Percentiles rank a stretch among this genome's conserved stretches.
phyloP scores from a whole-genome alignment of 306 rosid genomes.

The Dalbergia oliveri region DNA sequence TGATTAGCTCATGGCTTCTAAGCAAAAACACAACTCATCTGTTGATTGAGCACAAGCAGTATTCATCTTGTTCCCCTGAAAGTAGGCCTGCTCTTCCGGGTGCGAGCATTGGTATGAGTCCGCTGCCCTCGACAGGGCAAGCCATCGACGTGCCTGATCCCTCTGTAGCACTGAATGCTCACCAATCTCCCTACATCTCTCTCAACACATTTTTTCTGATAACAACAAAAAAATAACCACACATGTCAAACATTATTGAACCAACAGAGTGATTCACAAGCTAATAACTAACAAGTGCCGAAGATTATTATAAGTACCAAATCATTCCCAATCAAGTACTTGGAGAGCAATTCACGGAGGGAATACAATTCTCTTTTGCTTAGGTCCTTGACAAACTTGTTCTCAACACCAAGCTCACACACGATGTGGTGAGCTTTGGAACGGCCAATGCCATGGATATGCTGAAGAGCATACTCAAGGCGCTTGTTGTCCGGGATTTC shows the following conservation, averaged over 20 bases:
- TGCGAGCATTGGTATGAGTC: slow-evolving; percentile 71
- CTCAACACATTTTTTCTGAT: slow-evolving; percentile 58
- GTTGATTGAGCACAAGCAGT: slow-evolving; percentile 31
- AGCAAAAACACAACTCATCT: slow-evolving; percentile 42
- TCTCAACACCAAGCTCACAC: slow-evolving; percentile 64
- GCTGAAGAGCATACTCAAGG: slow-evolving; percentile 70
- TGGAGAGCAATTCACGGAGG: slow-evolving; percentile 69
- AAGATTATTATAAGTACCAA: slow-evolving; percentile 51
- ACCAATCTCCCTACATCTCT: slow-evolving; percentile 63
- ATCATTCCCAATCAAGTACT: slow-evolving; percentile 70
- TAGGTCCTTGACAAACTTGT: slow-evolving; percentile 73
- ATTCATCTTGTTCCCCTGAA: slow-evolving; percentile 43
- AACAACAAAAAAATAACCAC: slow-evolving; percentile 20
- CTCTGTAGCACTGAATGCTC: slow-evolving; percentile 66
- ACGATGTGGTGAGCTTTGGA: slow-evolving; percentile 70
- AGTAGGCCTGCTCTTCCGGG: slow-evolving; percentile 58
- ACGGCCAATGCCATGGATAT: slow-evolving; percentile 74
- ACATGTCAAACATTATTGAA: slow-evolving; percentile 19
- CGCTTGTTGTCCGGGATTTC: slow-evolving; percentile 81
- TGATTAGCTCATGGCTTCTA: slow-evolving; percentile 10
- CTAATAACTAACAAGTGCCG: neutral
- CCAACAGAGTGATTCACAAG: neutral
- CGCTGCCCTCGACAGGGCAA: slow-evolving; percentile 77
- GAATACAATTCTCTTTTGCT: slow-evolving; percentile 71
- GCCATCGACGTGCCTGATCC: slow-evolving; percentile 62